These are phyloP conservation scores for Geosiphon pyriformis DNA, from an alignment of 192 early-diverging fungal species.

Conservation along the genomic window DNA sequence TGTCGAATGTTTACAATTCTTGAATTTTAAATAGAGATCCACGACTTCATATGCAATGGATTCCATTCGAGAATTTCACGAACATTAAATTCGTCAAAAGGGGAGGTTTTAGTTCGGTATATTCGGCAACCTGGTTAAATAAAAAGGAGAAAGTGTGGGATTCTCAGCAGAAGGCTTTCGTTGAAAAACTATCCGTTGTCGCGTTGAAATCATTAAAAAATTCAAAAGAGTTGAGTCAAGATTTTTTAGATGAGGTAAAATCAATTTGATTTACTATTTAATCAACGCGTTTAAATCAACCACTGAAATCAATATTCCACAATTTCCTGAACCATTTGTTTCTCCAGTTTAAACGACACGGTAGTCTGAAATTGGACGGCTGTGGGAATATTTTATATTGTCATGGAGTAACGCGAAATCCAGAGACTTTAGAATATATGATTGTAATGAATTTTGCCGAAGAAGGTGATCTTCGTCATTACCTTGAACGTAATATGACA, in stretches of 20 bases:
- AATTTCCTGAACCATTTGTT: background rate
- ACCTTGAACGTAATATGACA: conserved; percentile 3
- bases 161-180: background rate
- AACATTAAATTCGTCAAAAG: conserved; percentile 16
- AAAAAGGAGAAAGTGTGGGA: conserved; percentile 15
- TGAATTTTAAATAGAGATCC: conserved; percentile 9
- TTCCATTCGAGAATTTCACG: conserved; percentile 16
- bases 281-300: conserved; percentile 3
- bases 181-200: conserved; percentile 14
- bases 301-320: background rate
- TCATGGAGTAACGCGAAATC: conserved; percentile 13
- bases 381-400: conserved; percentile 19
- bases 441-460: conserved; percentile 21
- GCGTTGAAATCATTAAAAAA: conserved; percentile 21
- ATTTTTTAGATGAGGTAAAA: conserved; percentile 21
- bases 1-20: background rate
- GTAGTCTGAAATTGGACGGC: conserved; percentile 21
- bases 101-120: conserved; percentile 18
- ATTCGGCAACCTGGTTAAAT: conserved; percentile 18
- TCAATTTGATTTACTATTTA: background rate
- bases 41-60: conserved; percentile 19
- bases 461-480: conserved; percentile 11
- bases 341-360: conserved; percentile 18
- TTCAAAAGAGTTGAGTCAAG: conserved; percentile 7
- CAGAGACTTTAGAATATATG: conserved; percentile 14